Percentiles rank a stretch among this genome's conserved stretches.
phyloP scores from a whole-genome alignment of 345 rosid species.

The Linum tenue region DNA sequence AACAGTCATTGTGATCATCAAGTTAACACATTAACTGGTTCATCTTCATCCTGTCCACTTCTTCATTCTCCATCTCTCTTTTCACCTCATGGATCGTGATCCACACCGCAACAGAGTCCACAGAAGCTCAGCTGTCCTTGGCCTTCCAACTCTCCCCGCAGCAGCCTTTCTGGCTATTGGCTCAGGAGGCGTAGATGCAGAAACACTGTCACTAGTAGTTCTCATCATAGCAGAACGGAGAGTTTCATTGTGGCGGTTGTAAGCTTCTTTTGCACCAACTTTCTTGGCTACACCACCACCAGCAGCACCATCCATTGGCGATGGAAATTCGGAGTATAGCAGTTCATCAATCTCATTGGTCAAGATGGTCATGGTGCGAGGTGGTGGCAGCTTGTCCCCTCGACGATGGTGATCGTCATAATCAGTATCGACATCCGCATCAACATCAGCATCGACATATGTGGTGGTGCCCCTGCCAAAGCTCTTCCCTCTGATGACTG shows the following conservation, averaged over 20 bases:
- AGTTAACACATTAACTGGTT: no score
- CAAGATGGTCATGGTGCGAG: slow-evolving; percentile 12
- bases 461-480: slow-evolving; percentile 16
- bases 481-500: slow-evolving; percentile 8
- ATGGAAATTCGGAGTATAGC: background rate
- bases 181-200: background rate
- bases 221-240: background rate
- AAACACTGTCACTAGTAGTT: background rate
- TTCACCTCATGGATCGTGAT: slow-evolving; percentile 3
- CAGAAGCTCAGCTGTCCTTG: slow-evolving; percentile 7
- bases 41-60: no score
- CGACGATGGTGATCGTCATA: background rate
- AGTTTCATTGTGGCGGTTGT: slow-evolving; percentile 1
- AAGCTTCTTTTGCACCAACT: background rate
- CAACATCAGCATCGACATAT: background rate
- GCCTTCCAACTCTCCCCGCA: background rate
- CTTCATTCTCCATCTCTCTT: background rate
- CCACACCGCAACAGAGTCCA: slow-evolving; percentile 16
- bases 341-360: slow-evolving; percentile 10
- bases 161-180: background rate
- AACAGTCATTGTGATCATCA: background rate
- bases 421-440: slow-evolving; percentile 4
- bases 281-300: background rate
- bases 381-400: slow-evolving; percentile 13
- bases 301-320: slow-evolving; percentile 10